Percentiles rank a stretch among this genome's conserved stretches.
Evolutionary conservation across 2,329 filamentous ascomycete species (phyloP).

Genomic region (Ophiostoma perfectum): DNA sequence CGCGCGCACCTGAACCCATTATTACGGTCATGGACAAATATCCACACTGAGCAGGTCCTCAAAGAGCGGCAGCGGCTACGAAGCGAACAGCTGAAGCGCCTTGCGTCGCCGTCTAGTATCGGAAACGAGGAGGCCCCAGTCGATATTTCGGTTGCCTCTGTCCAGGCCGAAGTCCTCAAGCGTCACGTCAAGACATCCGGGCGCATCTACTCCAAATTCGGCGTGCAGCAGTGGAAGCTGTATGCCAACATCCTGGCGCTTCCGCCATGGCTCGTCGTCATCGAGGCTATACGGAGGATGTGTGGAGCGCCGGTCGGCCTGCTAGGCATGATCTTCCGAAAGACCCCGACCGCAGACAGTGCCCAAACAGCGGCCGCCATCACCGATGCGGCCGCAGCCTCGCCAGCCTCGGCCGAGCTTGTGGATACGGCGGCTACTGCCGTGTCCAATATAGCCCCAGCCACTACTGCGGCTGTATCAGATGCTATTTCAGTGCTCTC

Average conservation of each 20-base stretch:
- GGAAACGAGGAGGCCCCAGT: background rate
- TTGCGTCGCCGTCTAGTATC: background rate
- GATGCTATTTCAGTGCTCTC: conserved; percentile 1
- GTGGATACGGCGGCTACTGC: background rate
- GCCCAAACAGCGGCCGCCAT: conserved; percentile 2
- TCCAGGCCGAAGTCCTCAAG: conserved; percentile 29
- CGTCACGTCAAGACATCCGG: conserved; percentile 28
- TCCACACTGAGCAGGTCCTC: conserved; percentile 28
- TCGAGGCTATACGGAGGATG: conserved; percentile 48
- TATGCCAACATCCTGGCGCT: conserved; percentile 39
- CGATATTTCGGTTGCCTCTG: background rate
- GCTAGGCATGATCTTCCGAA: conserved; percentile 33
- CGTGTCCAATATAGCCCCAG: background rate
- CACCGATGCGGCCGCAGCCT: conserved; percentile 11
- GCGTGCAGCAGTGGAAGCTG: conserved; percentile 45
- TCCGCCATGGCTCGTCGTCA: conserved; percentile 46
- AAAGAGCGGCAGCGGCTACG: conserved; percentile 18
- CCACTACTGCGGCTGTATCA: conserved; percentile 2
- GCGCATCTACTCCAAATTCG: conserved; percentile 33
- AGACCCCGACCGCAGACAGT: conserved; percentile 4
- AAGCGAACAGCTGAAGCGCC: conserved; percentile 16
- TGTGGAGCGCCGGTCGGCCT: conserved; percentile 38
- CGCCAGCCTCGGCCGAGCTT: conserved; percentile 6
- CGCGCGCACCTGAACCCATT: conserved; percentile 33
- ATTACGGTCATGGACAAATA: conserved; percentile 34